Evolutionary conservation across 1,284 basidiomycete genomes (phyloP), one percentile per base, ranked within the genome.

Genomic region (Phellopilus nigrolimitatus): DNA sequence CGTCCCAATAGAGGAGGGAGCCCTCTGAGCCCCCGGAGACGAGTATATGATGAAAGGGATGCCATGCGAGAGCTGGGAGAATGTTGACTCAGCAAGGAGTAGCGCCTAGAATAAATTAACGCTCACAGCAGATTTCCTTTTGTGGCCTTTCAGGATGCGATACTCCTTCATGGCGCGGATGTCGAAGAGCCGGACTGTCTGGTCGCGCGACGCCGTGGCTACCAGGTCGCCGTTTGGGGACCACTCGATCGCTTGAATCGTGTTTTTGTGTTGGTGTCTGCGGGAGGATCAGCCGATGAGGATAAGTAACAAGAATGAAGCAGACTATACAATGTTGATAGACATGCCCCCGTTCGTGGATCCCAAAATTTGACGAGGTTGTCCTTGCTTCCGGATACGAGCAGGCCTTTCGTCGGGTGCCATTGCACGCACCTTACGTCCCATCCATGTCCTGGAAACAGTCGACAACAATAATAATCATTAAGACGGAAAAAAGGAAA

Each of bases 301-400:
- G 7, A 22, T 17, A 37, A n/a, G 31, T 49, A 9, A 30, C 31
- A 31, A 17, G 25, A 10, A 54, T n/a, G 34, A 27, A 33, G 22
- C 25, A 28, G 10, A 25, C 71, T 84, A 58, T 63, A 93, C 87
- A 95, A 68, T 0, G 93, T 95, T 4, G 89, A 89, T 8, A 97
- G 76, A 31, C 86, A 83, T 4, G 89, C 91, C 31, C 87, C 89
- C 7, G 88, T 90, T 38, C 94, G 77, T 5, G 95, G 97, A 69
- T 99, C 95, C 95, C 95, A 99, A 67, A 99, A 98, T 64, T 98
- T 99, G 68, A 99, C 93, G 59, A 94, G 80, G 68, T 98, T 97
- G 68, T 99, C 97, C 69, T 98, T 98, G 63, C 89, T 91, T 22
- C 97, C 95, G 1, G 90, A 93, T 2, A 91, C 92, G 15, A 99